Evolutionary conservation across 345 rosid species (phyloP), one percentile per base, ranked within the genome.

Genomic region (Cardamine resedifolia): DNA sequence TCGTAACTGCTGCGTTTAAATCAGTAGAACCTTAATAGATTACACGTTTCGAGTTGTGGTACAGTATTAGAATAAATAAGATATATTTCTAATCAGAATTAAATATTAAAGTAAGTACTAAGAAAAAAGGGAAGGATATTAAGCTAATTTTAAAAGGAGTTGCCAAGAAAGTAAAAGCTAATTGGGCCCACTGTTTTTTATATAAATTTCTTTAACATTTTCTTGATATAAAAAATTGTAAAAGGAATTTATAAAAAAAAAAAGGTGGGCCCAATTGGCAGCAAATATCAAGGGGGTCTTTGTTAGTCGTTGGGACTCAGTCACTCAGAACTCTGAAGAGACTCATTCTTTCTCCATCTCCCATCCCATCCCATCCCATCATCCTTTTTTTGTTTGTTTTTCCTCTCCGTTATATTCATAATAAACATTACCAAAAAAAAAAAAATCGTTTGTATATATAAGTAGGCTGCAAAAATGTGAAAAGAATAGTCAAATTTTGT

Each of bases 201-300:
- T n/a, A n/a, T n/a, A n/a, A n/a, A n/a, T n/a, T n/a, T n/a, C n/a
- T n/a, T n/a, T n/a, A n/a, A n/a, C n/a, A n/a, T n/a, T n/a, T n/a
- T n/a, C n/a, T n/a, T n/a, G n/a, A n/a, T n/a, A n/a, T n/a, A n/a
- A n/a, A n/a, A n/a, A n/a, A n/a, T n/a, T 41, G 11, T 28, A 45
- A 14, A 58, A 66, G 43, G 71, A 55, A 43, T n/a, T 43, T 41
- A 55, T 10, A 38, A 48, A 44, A 6, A 19, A 41, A 14, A 36
- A 65, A 70, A 56, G 61, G 58, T 73, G 76, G 83, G 64, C 55
- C 64, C 65, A 59, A 26, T 10, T n/a, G 24, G 87, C 85, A 84
- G 88, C 88, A 83, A 83, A 65, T 78, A 84, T 81, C 79, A 70
- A 83, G 88, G 88, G 85, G 83, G 85, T 75, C 78, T 74, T 73